phyloP scores from a whole-genome alignment of 164 flowering plant genomes.

The Tetrastigma voinierianum region DNA sequence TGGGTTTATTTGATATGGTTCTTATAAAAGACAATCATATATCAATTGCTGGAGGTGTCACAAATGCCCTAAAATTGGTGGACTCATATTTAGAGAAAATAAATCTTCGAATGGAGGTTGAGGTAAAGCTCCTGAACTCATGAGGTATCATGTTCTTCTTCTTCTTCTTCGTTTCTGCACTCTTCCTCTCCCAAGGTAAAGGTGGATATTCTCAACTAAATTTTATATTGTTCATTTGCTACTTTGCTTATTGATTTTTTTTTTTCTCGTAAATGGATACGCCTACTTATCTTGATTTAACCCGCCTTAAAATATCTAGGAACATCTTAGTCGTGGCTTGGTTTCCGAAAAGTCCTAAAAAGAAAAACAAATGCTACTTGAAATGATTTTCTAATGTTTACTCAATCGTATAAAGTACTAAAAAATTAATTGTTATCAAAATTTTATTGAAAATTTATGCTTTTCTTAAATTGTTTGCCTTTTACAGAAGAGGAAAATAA shows the following conservation, averaged over 20 bases:
- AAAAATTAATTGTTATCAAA: too few species aligned
- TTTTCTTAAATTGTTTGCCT: too few species aligned
- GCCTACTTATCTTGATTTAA: not conserved
- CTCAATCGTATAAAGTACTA: too few species aligned
- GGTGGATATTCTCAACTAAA: not conserved
- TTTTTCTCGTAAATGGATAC: not conserved
- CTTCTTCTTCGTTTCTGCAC: too few species aligned
- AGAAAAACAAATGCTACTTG: too few species aligned
- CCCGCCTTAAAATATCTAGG: not conserved
- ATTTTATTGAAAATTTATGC: too few species aligned
- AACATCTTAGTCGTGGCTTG: not conserved
- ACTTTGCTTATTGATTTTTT: not conserved
- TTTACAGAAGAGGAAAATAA: too few species aligned
- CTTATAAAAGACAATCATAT: slow-evolving; percentile 92
- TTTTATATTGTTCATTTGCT: not conserved
- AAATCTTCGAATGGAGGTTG: slow-evolving; percentile 82
- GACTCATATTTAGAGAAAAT: slow-evolving; percentile 64
- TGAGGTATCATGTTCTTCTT: not conserved
- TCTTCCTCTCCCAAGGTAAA: too few species aligned
- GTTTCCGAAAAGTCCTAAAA: too few species aligned
- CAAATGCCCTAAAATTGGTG: slow-evolving; percentile 68
- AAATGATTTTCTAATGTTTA: too few species aligned
- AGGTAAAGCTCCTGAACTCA: slow-evolving; percentile 41
- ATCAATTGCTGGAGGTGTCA: slow-evolving; percentile 81
- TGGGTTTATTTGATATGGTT: slow-evolving; percentile 98